Conservation (phyloP, 768 basidiomycete genomes). For the Kwoniella europaea region DNA sequence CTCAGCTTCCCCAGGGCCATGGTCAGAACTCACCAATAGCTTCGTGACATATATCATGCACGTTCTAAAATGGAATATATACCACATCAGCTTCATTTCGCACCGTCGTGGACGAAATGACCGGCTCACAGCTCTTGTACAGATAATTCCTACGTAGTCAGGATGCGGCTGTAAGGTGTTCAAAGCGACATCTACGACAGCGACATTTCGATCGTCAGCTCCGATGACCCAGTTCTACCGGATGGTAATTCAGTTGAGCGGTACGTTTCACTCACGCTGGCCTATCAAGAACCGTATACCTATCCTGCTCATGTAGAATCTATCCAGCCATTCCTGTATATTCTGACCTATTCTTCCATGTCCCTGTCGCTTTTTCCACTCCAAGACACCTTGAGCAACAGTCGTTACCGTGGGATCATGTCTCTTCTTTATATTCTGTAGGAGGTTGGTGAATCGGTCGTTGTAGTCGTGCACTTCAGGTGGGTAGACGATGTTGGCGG, state of each 20-base stretch:
- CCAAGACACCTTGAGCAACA: slow-evolving; percentile 86
- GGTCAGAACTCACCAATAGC: slow-evolving; percentile 65
- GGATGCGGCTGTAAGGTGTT: slow-evolving; percentile 86
- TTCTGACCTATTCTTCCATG: slow-evolving; percentile 64
- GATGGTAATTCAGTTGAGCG: not conserved
- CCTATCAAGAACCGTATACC: slow-evolving; percentile 92
- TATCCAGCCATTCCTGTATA: slow-evolving; percentile 93
- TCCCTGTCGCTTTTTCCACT: slow-evolving; percentile 84
- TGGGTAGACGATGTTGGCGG: slow-evolving; percentile 74
- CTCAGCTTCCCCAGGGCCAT: not conserved
- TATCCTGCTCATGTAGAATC: slow-evolving; percentile 88
- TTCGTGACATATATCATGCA: slow-evolving; percentile 97
- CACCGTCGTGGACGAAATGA: not conserved
- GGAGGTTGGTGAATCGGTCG: slow-evolving; percentile 79
- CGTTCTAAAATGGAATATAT: slow-evolving; percentile 65
- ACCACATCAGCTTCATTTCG: slow-evolving; percentile 17
- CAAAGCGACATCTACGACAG: slow-evolving; percentile 79
- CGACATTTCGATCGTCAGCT: not conserved
- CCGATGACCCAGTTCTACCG: no score
- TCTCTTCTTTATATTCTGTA: slow-evolving; percentile 86
- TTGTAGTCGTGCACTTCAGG: slow-evolving; percentile 95
- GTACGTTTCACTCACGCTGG: slow-evolving; percentile 69
- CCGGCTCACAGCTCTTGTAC: slow-evolving; percentile 75
- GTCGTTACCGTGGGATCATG: slow-evolving; percentile 99
- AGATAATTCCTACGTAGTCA: slow-evolving; percentile 97